These are phyloP conservation scores for Vachellia pachyceras DNA, from an alignment of 306 rosid genomes.

Conservation along the genomic window DNA sequence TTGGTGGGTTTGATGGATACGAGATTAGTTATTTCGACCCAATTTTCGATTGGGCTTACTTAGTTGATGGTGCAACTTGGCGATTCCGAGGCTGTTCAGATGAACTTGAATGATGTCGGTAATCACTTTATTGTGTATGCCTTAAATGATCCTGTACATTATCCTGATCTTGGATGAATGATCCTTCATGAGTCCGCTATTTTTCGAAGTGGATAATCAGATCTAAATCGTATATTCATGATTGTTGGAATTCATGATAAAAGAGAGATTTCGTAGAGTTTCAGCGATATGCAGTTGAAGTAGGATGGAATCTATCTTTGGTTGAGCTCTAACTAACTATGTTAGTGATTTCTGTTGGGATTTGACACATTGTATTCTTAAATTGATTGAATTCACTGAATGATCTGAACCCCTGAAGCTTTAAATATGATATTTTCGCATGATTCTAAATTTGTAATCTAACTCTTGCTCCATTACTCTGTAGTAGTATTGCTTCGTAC, in stretches of 20 bases:
- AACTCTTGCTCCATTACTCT: not conserved
- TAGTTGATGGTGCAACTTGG: not conserved
- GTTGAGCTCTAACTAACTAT: not conserved
- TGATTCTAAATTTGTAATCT: not conserved
- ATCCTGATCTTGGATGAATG: not conserved
- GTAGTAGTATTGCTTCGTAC: not conserved
- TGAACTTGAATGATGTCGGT: not conserved
- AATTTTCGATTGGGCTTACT: not conserved
- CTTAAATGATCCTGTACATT: not conserved
- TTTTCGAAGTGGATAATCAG: not conserved
- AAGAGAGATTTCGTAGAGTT: not conserved
- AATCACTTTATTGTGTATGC: not conserved
- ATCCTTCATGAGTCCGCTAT: not conserved
- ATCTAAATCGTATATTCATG: not conserved
- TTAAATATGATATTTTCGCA: not conserved
- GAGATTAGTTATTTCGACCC: slow-evolving; percentile 23
- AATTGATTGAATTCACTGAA: not conserved
- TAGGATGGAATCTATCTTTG: not conserved
- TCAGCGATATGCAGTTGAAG: not conserved
- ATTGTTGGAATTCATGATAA: not conserved
- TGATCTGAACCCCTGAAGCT: not conserved
- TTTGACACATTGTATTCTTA: not conserved
- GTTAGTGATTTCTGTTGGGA: not conserved
- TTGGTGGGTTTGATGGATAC: slow-evolving; percentile 28
- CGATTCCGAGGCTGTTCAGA: not conserved